Base-by-base conservation (phyloP, 441 rosid species). In the Adansonia rubrostipa region DNA sequence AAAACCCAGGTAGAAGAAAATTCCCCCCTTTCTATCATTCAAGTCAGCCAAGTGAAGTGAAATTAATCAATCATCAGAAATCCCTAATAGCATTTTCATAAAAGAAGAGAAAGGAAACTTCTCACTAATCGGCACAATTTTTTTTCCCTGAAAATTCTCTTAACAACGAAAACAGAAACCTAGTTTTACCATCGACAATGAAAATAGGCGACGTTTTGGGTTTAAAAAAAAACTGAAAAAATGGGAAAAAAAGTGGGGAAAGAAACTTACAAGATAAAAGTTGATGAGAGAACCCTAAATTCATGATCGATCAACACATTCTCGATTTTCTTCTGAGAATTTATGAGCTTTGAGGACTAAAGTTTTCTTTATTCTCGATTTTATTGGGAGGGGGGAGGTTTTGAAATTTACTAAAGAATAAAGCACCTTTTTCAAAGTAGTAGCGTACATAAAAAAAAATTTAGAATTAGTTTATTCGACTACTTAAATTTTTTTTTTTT, bases 201-300 rank as follows among this genome's bases (percentile, higher is more conserved):
- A 28, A 28, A 28, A 28, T 28, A 28, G 1, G 33, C 33, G 33
- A 28, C 33, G n/a, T n/a, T n/a, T n/a, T n/a, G 33, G 3, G 2
- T 28, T 28, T 0, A 28, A 28, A 28, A 28, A 2, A 19, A 11
- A 40, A 20, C 53, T 1, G 57, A 68, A 28, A 44, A 19, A 13
- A 0, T 3, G 0, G 1, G 3, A 4, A 53, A 4, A 57, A 7
- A 6, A 48, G n/a, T 8, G 17, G 9, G 13, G 40, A 3, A n/a
- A n/a, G n/a, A n/a, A 75, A 81, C 91, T 87, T 78, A 90, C 92
- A 47, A 78, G n/a, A 85, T 86, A 65, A 61, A 75, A 69, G 11
- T 69, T 58, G 77, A 70, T 42, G 71, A 65, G 77, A 44, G 62
- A 80, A 79, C 73, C 47, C 83, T 47, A 82, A 70, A 80, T 80